Conservation (phyloP, 352 stramenopile species). For the Globisporangium cederbergense region DNA sequence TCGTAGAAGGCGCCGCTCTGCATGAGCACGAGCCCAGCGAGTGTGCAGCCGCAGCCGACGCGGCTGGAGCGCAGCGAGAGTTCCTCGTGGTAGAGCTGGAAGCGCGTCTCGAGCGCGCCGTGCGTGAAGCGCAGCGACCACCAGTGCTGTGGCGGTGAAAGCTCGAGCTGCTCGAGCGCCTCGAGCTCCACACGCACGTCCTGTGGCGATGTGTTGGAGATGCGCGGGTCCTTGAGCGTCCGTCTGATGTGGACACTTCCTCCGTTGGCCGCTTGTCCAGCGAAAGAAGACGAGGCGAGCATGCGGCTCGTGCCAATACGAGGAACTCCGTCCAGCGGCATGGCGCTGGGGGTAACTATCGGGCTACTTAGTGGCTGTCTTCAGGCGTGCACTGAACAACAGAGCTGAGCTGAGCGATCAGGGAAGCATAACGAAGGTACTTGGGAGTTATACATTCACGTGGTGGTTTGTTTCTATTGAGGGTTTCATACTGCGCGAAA, state of each 20-base stretch:
- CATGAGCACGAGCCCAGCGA: slow-evolving; percentile 33
- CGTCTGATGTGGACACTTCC: slow-evolving; percentile 9
- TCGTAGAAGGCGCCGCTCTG: slow-evolving; percentile 35
- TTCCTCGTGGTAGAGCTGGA: slow-evolving; percentile 63
- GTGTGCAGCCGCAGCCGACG: slow-evolving; percentile 28
- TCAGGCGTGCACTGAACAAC: no score
- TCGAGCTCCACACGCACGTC: slow-evolving; percentile 49
- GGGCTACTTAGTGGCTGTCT: no score
- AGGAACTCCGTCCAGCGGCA: slow-evolving; percentile 1
- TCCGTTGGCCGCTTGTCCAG: slow-evolving; percentile 4
- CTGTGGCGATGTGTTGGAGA: slow-evolving; percentile 48
- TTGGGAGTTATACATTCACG: neutral
- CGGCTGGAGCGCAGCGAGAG: slow-evolving; percentile 33
- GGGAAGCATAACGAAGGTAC: no score
- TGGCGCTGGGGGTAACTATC: neutral
- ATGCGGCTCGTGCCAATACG: neutral
- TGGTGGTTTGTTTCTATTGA: neutral
- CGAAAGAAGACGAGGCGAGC: neutral
- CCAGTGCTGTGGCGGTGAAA: slow-evolving; percentile 22
- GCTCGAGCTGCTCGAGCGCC: slow-evolving; percentile 39
- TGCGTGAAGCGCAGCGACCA: slow-evolving; percentile 51
- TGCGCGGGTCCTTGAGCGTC: slow-evolving; percentile 24
- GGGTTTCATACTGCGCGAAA: neutral
- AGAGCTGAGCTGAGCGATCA: no score
- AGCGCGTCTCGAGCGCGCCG: slow-evolving; percentile 41